Conservation (phyloP, 345 rosid species). For the Aquilaria sinensis region DNA sequence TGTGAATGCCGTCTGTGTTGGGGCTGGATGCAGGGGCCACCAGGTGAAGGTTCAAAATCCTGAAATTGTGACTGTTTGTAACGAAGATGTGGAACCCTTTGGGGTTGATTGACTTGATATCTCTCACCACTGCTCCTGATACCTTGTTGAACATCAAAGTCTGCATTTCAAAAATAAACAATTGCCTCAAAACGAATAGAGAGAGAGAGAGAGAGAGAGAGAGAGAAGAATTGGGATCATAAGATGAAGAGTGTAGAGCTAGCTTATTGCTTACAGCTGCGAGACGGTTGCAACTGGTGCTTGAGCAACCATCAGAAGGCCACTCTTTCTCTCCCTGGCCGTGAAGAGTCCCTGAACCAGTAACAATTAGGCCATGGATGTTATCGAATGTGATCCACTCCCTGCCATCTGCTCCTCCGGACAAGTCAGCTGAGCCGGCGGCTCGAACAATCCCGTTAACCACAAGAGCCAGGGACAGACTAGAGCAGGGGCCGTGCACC, state of each 20-base stretch:
- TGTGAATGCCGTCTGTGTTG: constrained; percentile 65
- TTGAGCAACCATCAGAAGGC: constrained; percentile 17
- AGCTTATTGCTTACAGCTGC: constrained; percentile 15
- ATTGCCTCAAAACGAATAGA: too few relatives aligned
- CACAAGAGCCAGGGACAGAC: constrained; percentile 27
- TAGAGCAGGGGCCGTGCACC: constrained; percentile 41
- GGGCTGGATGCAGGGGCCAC: constrained; percentile 44
- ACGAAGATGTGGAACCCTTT: constrained; percentile 48
- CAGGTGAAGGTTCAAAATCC: constrained; percentile 17
- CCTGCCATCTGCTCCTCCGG: constrained; percentile 12
- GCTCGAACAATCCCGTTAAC: constrained; percentile 34
- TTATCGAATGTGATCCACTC: constrained; percentile 50
- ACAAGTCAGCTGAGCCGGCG: constrained; percentile 15
- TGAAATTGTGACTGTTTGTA: constrained; percentile 26
- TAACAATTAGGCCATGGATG: constrained; percentile 31
- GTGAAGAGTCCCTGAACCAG: constrained; percentile 54
- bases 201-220: too few relatives aligned
- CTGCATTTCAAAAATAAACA: constrained; percentile 15
- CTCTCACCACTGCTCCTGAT: constrained; percentile 20
- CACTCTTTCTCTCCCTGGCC: constrained; percentile 61
- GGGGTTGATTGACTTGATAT: constrained; percentile 35
- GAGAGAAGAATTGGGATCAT: neutral
- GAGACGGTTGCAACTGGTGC: neutral
- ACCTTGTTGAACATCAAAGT: constrained; percentile 27
- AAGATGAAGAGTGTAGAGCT: neutral